phyloP scores from a whole-genome alignment of 495 filamentous ascomycete genomes.

The Talaromyces stipitatus region DNA sequence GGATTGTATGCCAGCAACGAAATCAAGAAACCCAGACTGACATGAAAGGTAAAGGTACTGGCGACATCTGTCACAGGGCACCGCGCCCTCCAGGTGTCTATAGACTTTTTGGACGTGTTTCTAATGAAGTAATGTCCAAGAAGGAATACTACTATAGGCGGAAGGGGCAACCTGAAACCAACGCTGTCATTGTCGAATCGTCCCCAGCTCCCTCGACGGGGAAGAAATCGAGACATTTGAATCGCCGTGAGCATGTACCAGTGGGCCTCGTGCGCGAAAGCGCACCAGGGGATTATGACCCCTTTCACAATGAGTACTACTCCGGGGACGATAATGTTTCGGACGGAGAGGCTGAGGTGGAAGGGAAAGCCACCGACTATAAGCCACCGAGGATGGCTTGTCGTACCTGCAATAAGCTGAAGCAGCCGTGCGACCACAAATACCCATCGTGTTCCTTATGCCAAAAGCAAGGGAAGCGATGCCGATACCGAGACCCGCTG shows the following conservation, averaged over 20 bases:
- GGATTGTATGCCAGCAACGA: too few species aligned
- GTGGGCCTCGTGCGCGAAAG: background rate
- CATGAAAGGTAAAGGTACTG: too few species aligned
- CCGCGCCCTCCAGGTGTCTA: background rate
- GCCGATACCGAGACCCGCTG: background rate
- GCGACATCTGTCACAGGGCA: too few species aligned
- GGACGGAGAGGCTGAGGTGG: background rate
- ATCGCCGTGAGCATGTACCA: background rate
- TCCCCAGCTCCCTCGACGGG: too few species aligned
- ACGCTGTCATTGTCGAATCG: too few species aligned
- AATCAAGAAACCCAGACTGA: too few species aligned
- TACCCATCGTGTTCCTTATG: background rate
- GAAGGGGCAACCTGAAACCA: background rate
- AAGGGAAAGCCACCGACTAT: background rate
- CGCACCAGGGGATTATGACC: background rate
- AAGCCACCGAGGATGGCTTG: conserved; percentile 3
- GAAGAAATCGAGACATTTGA: background rate
- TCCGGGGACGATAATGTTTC: conserved; percentile 2
- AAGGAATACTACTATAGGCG: background rate
- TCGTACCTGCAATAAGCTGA: conserved; percentile 1
- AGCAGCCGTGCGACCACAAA: background rate
- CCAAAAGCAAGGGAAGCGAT: background rate
- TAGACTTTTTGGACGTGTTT: background rate
- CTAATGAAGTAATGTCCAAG: background rate
- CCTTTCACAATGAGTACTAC: background rate